Base-by-base conservation (phyloP, 306 rosid species). In the Gastrolobium villosum region DNA sequence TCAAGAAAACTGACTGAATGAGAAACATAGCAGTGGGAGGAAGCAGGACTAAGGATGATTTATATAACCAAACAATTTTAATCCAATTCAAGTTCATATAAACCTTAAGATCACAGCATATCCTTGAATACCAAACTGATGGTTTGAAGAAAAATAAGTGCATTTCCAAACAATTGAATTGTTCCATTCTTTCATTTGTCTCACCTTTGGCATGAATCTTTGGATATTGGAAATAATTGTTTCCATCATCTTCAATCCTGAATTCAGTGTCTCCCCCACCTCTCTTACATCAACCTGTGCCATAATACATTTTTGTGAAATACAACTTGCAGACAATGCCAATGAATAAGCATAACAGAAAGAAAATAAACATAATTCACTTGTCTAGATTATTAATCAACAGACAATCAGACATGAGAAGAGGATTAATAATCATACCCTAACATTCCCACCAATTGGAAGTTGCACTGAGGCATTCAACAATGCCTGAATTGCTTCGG, bases 391-490 rank as follows among this genome's bases (percentile, higher is more conserved):
- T 10, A 70, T 60, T 41, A 68, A 75, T 20, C 26, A 20, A 20
- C 26, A 20, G 26, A 20, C 26, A 20, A 20, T 20, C 34, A 50
- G 9, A 71, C 60, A 53, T 37, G 80, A 77, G 59, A 77, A 55
- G 34, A 60, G 77, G 52, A 69, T 44, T 72, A 26, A 62, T 44
- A 65, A 41, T 31, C 80, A 80, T 87, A 93, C 98, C 93, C 78
- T 87, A 74, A 87, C 86, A 78, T 84, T 84, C 61, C 85, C 90
- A 14, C 89, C 88, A 45, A 86, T 48, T 69, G 97, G 94, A 86
- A 91, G 89, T 79, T 79, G 97, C 74, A 79, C 80, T 11, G 94
- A 91, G 50, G 93, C 87, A 72, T 93, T 93, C 76, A 86, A 53
- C 90, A 93, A 72, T 71, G 94, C 98, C 66, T 77, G 87, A 72